Percentiles rank a stretch among this genome's conserved stretches.
Evolutionary conservation across 306 rosid species (phyloP).

Genomic region (Quercus engelmannii): DNA sequence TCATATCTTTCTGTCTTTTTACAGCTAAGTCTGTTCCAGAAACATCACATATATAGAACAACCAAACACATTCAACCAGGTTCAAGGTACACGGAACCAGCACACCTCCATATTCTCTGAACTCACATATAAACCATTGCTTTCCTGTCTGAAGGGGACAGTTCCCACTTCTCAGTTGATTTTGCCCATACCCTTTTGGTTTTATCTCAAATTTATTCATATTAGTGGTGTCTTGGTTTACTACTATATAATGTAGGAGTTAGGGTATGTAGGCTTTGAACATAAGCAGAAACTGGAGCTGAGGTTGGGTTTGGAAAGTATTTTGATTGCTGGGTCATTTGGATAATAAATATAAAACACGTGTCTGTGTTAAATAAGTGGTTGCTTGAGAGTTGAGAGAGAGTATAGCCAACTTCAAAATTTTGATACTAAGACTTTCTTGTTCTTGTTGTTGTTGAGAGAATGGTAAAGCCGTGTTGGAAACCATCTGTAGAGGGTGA

Average conservation of each 20-base stretch:
- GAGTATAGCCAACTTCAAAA: no score
- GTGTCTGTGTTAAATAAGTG: background rate
- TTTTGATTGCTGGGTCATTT: constrained; percentile 29
- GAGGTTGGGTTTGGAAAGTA: constrained; percentile 10
- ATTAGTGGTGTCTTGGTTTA: constrained; percentile 54
- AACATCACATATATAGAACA: constrained; percentile 46
- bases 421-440: no score
- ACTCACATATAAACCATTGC: constrained; percentile 47
- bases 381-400: background rate
- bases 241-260: constrained; percentile 33
- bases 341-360: constrained; percentile 26
- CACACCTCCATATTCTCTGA: constrained; percentile 70
- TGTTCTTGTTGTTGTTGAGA: background rate
- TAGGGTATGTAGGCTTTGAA: constrained; percentile 31
- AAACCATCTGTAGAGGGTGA: constrained; percentile 49
- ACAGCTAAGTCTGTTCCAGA: constrained; percentile 74
- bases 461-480: constrained; percentile 76
- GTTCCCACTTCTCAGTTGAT: constrained; percentile 41
- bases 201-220: constrained; percentile 47
- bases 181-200: constrained; percentile 76
- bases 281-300: constrained; percentile 35
- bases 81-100: constrained; percentile 72
- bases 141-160: constrained; percentile 51
- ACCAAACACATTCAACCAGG: constrained; percentile 41
- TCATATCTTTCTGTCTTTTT: constrained; percentile 48